A percentile compares a stretch with the other conserved stretches of the same genome.
Conservation (phyloP, 2,329 filamentous ascomycete species). For the Trichoderma pleuroti region DNA sequence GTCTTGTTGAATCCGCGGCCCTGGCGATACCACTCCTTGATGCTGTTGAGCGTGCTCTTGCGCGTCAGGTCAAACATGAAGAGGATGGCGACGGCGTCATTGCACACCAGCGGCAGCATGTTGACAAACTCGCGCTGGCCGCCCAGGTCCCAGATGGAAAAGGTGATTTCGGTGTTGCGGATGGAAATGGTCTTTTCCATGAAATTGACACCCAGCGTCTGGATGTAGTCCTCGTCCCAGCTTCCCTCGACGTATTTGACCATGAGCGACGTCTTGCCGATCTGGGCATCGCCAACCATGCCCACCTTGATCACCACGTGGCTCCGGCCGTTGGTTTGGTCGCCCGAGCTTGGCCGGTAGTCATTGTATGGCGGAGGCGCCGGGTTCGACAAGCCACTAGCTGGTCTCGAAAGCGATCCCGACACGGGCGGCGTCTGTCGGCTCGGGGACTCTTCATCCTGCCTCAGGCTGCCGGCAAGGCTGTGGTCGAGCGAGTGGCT, state of each 20-base stretch:
- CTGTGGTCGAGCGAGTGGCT: conserved; percentile 51
- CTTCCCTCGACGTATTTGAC: conserved; percentile 99
- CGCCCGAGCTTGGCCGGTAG: conserved; percentile 40
- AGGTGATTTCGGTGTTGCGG: conserved; percentile 98
- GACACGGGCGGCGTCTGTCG: conserved; percentile 48
- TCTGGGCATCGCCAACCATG: conserved; percentile 98
- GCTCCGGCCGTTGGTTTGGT: conserved; percentile 51
- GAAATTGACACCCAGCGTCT: conserved; percentile 97
- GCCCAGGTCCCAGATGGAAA: conserved; percentile 98
- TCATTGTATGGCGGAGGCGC: conserved; percentile 41
- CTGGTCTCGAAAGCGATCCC: conserved; percentile 50
- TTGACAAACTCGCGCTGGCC: conserved; percentile 99
- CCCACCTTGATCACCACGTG: conserved; percentile 98
- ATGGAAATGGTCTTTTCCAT: conserved; percentile 99
- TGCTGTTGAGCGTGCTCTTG: conserved; percentile 97
- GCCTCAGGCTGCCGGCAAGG: conserved; percentile 38
- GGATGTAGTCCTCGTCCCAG: conserved; percentile 99
- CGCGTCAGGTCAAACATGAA: conserved; percentile 99
- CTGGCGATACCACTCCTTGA: conserved; percentile 99
- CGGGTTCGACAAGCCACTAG: conserved; percentile 52
- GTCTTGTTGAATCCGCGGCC: conserved; percentile 99
- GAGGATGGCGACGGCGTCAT: conserved; percentile 94
- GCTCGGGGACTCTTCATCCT: conserved; percentile 43
- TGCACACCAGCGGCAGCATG: conserved; percentile 98
- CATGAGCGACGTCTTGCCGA: conserved; percentile 98